Base-by-base conservation (phyloP, 208 protist genomes). In the Crithidia expoeki region DNA sequence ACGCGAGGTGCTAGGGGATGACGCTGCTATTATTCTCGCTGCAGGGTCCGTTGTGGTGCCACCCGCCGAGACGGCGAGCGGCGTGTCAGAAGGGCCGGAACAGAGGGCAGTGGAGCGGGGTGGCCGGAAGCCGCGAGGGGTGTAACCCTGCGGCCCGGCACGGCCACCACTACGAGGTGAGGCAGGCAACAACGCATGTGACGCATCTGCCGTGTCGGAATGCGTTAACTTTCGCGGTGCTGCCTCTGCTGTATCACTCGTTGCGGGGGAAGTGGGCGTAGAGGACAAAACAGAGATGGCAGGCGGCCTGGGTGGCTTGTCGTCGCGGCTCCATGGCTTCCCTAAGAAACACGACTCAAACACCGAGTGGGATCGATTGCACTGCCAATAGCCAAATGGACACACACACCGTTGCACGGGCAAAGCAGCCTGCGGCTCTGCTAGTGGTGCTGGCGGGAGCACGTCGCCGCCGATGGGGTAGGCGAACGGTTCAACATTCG, bases 341-440 rank as follows among this genome's bases (percentile, higher is more conserved):
- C 83, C 80, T 19, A 74, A 44, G 50, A 86, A 88, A 69, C 83
- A 92, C 27, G 78, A 76, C 34, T 83, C 76, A 70, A 92, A 92
- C 25, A 92, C 79, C 38, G 86, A 92, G 42, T 92, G 86, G 2
- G 59, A 40, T n/a, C 59, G 49, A 19, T 80, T 75, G 59, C 86
- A 92, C 72, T 92, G 80, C 50, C 47, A 56, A 64, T 88, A 92
- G 28, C 77, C 77, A 65, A 86, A 86, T 4, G 83, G 83, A 55
- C 82, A 88, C 11, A 23, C 38, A 44, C 70, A 76, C 28, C 11
- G 38, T 47, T 27, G 70, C 33, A 57, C 27, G 27, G 58, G 21
- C 1, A 40, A 21, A 23, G 17, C 14, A 27, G 49, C 17, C 6
- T 40, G 21, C 6, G 19, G 5, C 55, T 55, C 46, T 19, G 14